Base-by-base conservation (phyloP, 2,329 filamentous ascomycete genomes). In the Penicillium thymicola region DNA sequence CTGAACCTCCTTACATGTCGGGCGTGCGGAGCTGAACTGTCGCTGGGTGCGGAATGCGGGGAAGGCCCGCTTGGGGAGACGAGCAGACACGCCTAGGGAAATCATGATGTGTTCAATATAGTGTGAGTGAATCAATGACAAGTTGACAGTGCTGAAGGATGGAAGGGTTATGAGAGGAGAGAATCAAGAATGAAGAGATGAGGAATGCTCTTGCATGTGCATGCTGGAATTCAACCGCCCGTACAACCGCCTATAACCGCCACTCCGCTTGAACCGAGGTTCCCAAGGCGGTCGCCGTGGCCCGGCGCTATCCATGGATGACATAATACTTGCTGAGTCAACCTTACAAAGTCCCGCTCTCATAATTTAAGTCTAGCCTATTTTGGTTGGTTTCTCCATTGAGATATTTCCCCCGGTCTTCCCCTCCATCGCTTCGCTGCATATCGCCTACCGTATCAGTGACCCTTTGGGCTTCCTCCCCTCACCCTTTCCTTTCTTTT, bases 1-100 rank as follows among this genome's bases (percentile, higher is more conserved):
- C 70, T 89, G 87, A 52, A 96, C 83, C 71, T 96, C 88, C 75
- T 87, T 79, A 59, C 74, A 73, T 27, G 70, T 68, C 21, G 75
- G 69, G 50, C 78, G 70, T 54, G 81, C 77, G 45, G 77, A 76
- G 66, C 77, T 81, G 71, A 87, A 84, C 57, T 81, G 76, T 55
- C 81, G 72, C 46, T 77, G 76, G 51, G 79, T 66, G 21, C 74
- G 70, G 43, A 81, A 69, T 65, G 80, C 75, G 65, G 77, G 76
- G 62, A 73, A 54, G 28, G 70, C 59, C 43, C 65, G 65, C 53
- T 64, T 65, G 38, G 69, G 60, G 50, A 72, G 60, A 48, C 68
- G 68, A 57, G 65, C 59, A 42, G 68, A 60, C 47, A 68, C 34
- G 55, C 67, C 61, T 37, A 65, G 46, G 11, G 67, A 65, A 21